Evolutionary conservation across 257 asterid genomes (phyloP), one percentile per base, ranked within the genome.

Genomic region (Capsicum baccatum): DNA sequence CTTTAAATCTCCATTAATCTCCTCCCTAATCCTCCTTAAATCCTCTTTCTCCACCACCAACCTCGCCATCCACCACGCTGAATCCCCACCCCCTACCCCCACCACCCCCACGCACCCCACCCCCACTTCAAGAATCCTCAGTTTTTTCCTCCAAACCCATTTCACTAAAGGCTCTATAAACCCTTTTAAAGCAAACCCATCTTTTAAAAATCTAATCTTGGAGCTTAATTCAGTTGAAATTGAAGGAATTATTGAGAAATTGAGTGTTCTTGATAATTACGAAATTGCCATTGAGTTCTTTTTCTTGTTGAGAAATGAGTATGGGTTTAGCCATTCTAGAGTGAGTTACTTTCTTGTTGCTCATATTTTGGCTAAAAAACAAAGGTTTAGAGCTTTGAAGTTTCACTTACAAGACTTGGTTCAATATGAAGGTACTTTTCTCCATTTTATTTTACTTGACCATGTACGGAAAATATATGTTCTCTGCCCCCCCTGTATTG

Each of bases 211-310:
- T 37, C 85, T 88, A 68, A 85, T 91, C 47, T 67, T 74, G 42
- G 81, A 79, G 17, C 69, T 94, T 87, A 86, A 69, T 48, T 33
- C 89, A 14, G 73, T 82, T 3, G 95, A 96, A 88, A 84, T 92
- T 8, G 93, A 90, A 54, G 37, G 87, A 59, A 84, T 94, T 73
- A 9, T 96, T 70, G 87, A 85, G 64, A 84, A 83, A 15, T 82
- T 93, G 79, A 85, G 84, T 14, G 48, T 44, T 44, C 15, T 17
- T 21, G 21, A 83, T 14, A 70, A 83, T 80, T 83, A 90, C 35
- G 94, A 91, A 48, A 79, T 88, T 71, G 96, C 97, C 37, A 81
- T 94, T 35, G 91, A 89, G 44, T 91, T 94, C 89, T 96, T 94
- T 87, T 92, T 88, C 79, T 73, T 92, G 86, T 81, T 93, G 89